Evolutionary conservation across 306 rosid genomes (phyloP), one percentile per base, ranked within the genome.

Genomic region (Cucumis hystrix): DNA sequence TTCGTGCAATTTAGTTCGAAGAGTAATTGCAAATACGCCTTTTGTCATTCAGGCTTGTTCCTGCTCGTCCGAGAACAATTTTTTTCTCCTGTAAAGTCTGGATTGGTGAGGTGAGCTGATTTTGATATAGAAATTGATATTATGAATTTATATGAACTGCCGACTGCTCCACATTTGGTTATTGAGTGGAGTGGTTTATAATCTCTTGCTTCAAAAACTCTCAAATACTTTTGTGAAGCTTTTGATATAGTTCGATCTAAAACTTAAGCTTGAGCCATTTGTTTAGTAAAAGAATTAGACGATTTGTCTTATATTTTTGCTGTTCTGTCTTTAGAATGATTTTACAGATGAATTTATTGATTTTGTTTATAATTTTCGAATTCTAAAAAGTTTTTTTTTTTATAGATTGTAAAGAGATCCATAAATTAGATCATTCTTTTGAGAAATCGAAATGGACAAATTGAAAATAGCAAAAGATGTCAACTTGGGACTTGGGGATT

Each of bases 31-130:
- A 28, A 25, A 9, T 49, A 23, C 25, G 61, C 61, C 61, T 14
- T 70, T 70, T 37, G 28, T 72, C 76, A 25, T 72, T 72, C 76
- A 49, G 76, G 76, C 59, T 72, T 49, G 45, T 72, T 72, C 60
- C 61, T 72, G 39, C 76, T 51, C 61, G 45, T 58, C 13, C 17
- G 76, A 51, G 76, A 51, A 51, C 58, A 72, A 25, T 13, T 51
- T 28, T 72, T 51, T 72, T 51, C 75, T 70, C 76, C 41, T 28
- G 60, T 51, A 43, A 51, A 72, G 43, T 51, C 45, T 72, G 76
- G 20, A 72, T 51, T 16, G 39, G 39, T 28, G 61, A 72, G 76
- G 76, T 72, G 23, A 72, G 76, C 28, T 21, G 10, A 72, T 72
- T 23, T 72, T 25, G 41, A 28, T 51, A 28, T 45, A 23, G 9